Percentiles rank a stretch among this genome's conserved stretches.
phyloP scores from a whole-genome alignment of 2,329 filamentous ascomycete genomes.

The Calonectria pseudoreteaudii region DNA sequence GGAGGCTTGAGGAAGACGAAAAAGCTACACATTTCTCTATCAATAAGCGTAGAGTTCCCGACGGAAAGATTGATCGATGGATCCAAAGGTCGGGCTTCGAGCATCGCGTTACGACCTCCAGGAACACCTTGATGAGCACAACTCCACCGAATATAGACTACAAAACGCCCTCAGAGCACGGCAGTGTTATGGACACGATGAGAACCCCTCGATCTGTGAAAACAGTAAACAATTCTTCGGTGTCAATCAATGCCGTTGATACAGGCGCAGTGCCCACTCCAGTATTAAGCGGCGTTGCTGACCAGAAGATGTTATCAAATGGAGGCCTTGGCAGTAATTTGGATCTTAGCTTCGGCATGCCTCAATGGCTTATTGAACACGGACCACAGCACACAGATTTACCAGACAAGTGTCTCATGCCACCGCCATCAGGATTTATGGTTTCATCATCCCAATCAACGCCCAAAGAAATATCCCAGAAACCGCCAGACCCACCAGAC shows the following conservation, averaged over 20 bases:
- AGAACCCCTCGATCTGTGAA: background rate
- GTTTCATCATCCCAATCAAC: background rate
- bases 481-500: background rate
- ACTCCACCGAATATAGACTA: conserved; percentile 4
- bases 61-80: background rate
- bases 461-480: background rate
- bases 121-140: background rate
- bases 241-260: background rate
- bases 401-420: background rate
- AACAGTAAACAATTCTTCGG: background rate
- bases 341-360: background rate
- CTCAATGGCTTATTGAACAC: background rate
- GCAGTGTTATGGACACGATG: background rate
- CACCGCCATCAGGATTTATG: background rate
- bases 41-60: background rate
- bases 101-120: background rate
- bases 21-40: background rate
- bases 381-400: background rate
- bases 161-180: background rate
- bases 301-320: background rate
- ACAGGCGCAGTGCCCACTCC: background rate
- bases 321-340: background rate
- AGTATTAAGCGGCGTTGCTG: background rate
- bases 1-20: background rate
- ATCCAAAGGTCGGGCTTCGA: conserved; percentile 3